A percentile compares a stretch with the other conserved stretches of the same genome.
These are phyloP conservation scores for Adenanthera pavonina DNA, from an alignment of 306 rosid species.

Conservation along the genomic window DNA sequence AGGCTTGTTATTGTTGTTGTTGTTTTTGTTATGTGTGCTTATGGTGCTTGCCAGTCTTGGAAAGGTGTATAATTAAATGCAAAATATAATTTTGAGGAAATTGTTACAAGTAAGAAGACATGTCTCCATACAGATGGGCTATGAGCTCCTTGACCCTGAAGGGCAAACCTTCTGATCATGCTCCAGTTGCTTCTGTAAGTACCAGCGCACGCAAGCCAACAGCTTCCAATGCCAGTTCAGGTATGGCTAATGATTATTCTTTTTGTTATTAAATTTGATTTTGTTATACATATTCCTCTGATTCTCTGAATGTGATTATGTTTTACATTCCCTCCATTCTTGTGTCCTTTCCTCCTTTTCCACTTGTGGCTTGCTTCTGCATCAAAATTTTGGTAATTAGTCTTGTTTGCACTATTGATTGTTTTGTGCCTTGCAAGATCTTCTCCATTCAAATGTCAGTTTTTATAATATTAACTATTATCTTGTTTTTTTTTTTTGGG, in stretches of 20 bases:
- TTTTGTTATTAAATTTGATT: constrained; percentile 23
- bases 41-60: constrained; percentile 15
- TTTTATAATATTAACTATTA: neutral
- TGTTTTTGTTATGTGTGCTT: neutral
- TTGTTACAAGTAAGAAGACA: constrained; percentile 29
- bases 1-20: no score
- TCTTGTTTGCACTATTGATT: constrained; percentile 12
- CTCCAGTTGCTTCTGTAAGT: constrained; percentile 68
- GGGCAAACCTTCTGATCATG: constrained; percentile 90
- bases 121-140: constrained; percentile 81
- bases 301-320: constrained; percentile 18
- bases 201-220: constrained; percentile 54
- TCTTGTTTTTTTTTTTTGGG: no score
- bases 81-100: constrained; percentile 6
- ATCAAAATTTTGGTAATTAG: constrained; percentile 19
- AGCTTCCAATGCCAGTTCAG: constrained; percentile 70
- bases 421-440: neutral
- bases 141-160: constrained; percentile 98
- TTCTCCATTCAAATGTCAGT: neutral
- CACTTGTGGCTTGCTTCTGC: constrained; percentile 7
- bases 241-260: constrained; percentile 49
- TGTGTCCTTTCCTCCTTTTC: neutral
- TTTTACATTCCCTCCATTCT: neutral
- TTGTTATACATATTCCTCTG: constrained; percentile 25
- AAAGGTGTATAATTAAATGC: constrained; percentile 12